phyloP scores from a whole-genome alignment of 148 eudicot species.

The Cornus suecica region DNA sequence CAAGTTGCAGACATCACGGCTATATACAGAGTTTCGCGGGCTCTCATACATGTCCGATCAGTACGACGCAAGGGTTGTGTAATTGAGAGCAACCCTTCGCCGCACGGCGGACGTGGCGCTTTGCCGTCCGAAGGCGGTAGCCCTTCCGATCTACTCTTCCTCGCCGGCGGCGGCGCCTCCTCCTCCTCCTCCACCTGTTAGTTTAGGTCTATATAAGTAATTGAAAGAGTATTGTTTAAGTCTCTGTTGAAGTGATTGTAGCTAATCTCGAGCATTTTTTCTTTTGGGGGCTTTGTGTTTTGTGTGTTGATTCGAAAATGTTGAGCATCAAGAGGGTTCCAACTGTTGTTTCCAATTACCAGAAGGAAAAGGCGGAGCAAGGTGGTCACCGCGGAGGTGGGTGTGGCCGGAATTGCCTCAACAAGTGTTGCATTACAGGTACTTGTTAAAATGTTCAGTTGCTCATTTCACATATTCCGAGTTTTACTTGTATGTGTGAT shows the following conservation, averaged over 20 bases:
- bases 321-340: conserved; percentile 95
- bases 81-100: conserved; percentile 48
- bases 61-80: conserved; percentile 46
- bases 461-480: neutral
- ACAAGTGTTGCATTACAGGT: conserved; percentile 85
- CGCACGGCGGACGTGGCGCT: conserved; percentile 97
- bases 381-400: conserved; percentile 39
- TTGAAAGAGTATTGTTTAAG: neutral
- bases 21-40: conserved; percentile 39
- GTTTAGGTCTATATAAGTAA: conserved; percentile 8
- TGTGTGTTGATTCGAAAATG: conserved; percentile 30
- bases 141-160: conserved; percentile 92
- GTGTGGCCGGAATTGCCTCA: conserved; percentile 91
- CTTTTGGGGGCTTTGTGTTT: neutral
- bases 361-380: conserved; percentile 83
- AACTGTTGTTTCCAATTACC: conserved; percentile 84
- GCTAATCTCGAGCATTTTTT: neutral
- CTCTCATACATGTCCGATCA: conserved; percentile 35
- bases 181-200: neutral
- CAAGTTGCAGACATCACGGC: conserved; percentile 76
- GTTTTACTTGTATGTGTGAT: too few relatives aligned
- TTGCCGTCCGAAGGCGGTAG: conserved; percentile 93
- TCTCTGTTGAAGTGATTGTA: neutral
- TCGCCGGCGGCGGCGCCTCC: conserved; percentile 73
- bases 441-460: conserved; percentile 11